Evolutionary conservation across 768 basidiomycete genomes (phyloP), one percentile per base, ranked within the genome.

Genomic region (Mycena belliarum): DNA sequence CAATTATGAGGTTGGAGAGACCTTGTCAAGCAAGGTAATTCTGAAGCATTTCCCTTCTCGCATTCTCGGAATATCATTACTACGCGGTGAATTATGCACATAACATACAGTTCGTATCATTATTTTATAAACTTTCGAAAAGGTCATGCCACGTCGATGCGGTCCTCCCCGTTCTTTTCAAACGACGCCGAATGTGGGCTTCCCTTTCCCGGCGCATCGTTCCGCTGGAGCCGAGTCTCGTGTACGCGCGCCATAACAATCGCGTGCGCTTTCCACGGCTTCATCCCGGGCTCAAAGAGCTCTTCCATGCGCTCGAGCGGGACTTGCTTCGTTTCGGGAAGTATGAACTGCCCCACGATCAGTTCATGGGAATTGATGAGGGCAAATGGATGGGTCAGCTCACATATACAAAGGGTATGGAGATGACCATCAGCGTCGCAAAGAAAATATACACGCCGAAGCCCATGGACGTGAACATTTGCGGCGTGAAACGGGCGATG

Each of bases 261-360:
- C 5, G 52, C 63, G 58, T 76, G 72, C 8, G 75, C 74, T 44
- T 60, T 59, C 74, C 74, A 72, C 25, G 74, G 67, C 53, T 61
- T 66, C 33, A 75, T 60, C 1, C 68, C 72, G 6, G 70, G 65
- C n/a, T 61, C 73, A 51, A 77, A 77, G 20, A 79, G 70, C 32
- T 70, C 70, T 47, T 77, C 75, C 75, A 78, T 79, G 44, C 72
- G 71, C 64, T 79, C 77, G 18, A 78, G 69, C 2, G 76, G 77
- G 18, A 78, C 52, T 45, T 72, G 69, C 45, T 73, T 76, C 20
- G 77, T 77, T 63, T 79, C 76, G 2, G 77, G 77, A 12, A 79
- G 64, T 29, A 76, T 57, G 52, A 76, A 63, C 69, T 72, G 47
- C 32, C 14, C 29, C 29, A 15, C 25, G 29, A 44, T 57, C 21